Evolutionary conservation across 2,329 filamentous ascomycete species (phyloP), one percentile per base, ranked within the genome.

Genomic region (Exophiala aquamarina): DNA sequence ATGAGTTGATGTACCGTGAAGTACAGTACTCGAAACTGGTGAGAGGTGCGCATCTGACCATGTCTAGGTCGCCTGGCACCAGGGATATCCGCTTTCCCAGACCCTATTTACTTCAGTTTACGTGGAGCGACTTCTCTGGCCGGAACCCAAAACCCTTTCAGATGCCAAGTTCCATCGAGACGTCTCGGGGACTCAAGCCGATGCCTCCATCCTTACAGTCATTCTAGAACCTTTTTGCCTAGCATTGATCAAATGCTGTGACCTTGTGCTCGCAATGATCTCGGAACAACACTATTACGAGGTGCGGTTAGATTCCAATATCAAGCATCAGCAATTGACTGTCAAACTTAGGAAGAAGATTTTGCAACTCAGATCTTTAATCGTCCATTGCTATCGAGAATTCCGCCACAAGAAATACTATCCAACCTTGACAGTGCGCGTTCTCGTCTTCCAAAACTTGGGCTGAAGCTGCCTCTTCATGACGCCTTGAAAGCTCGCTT

Each of bases 301-400:
- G 78, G 87, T 87, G 66, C 54, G 72, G 64, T 21, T 21, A 28
- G 19, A 17, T 29, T 18, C 14, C 15, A 20, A 20, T 36, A 32
- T 9, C 17, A 31, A 31, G 37, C 20, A 28, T 17, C n/a, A 18
- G 19, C 8, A 6, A 23, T 31, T 33, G 5, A 17, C 11, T 13
- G 13, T 17, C 21, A 26, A 47, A 14, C 48, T 14, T 7, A 92
- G 84, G 93, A 98, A 69, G 93, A 98, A 68, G 93, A 98, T 62
- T 96, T 98, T 63, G 89, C 94, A 15, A 91, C 89, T 5, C 90
- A 95, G 65, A 87, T 91, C 0, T 97, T 93, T 64, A 86, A 90
- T 57, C 81, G 91, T 29, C 82, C 81, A 10, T 73, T 98, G 1
- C 75, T 97, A 5, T 81, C 83, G 19, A 70, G 77, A 11, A 75